Evolutionary conservation across 2,329 filamentous ascomycete genomes (phyloP).

Genomic region (Chrysoporthe cubensis): DNA sequence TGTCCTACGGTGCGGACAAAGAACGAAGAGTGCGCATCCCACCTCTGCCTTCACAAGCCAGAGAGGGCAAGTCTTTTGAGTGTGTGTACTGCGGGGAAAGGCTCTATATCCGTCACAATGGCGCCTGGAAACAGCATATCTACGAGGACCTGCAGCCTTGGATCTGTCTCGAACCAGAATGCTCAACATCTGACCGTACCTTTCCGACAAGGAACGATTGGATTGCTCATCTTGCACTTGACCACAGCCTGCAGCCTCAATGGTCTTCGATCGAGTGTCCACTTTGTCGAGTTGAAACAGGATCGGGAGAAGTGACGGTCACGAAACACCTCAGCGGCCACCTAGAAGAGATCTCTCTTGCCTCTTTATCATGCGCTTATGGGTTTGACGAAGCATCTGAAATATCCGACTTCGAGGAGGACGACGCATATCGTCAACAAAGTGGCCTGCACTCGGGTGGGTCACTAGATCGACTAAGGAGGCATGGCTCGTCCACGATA

Average conservation of each 20-base stretch:
- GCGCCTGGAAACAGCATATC: constrained; percentile 21
- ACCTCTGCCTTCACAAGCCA: constrained; percentile 9
- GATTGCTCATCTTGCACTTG: constrained; percentile 14
- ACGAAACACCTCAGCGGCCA: constrained; percentile 12
- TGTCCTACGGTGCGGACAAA: constrained; percentile 18
- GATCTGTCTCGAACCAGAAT: constrained; percentile 17
- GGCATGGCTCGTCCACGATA: constrained; percentile 34
- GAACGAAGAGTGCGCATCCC: constrained; percentile 13
- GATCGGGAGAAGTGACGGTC: neutral
- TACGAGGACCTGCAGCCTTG: constrained; percentile 19
- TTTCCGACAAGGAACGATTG: constrained; percentile 16
- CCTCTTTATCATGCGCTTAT: neutral
- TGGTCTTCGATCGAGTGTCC: constrained; percentile 13
- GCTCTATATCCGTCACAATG: neutral
- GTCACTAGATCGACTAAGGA: constrained; percentile 24
- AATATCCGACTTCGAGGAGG: neutral
- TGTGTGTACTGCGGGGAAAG: constrained; percentile 10
- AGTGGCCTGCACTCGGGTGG: constrained; percentile 23
- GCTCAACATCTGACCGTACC: neutral
- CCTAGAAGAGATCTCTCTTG: constrained; percentile 16
- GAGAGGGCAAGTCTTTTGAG: constrained; percentile 4
- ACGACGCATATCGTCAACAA: neutral
- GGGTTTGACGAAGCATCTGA: constrained; percentile 10
- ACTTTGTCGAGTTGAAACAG: constrained; percentile 6
- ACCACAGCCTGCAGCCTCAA: constrained; percentile 12